phyloP scores from a whole-genome alignment of 441 rosid genomes.

The Gossypium lobatum region DNA sequence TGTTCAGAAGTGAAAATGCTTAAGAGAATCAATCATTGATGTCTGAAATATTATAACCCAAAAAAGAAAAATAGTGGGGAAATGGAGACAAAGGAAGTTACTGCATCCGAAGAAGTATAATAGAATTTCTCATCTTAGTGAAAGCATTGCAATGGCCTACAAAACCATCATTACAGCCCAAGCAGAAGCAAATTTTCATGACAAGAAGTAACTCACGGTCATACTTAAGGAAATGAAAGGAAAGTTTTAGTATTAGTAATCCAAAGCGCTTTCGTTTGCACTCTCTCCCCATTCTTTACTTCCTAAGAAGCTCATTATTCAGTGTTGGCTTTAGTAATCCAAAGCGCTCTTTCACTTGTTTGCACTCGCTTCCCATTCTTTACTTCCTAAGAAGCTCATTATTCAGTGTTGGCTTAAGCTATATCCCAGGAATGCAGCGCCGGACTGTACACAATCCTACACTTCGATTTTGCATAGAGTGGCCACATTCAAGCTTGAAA shows the following conservation, averaged over 20 bases:
- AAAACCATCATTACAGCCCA: neutral
- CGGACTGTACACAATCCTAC: neutral
- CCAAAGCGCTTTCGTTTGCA: neutral
- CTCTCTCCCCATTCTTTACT: neutral
- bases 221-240: neutral
- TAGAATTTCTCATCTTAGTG: neutral
- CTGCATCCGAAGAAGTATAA: neutral
- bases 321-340: too few relatives aligned
- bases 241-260: neutral
- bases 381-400: neutral
- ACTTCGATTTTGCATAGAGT: neutral
- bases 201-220: neutral
- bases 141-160: neutral
- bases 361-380: neutral
- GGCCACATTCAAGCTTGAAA: neutral
- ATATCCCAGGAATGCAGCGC: neutral
- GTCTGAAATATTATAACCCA: neutral
- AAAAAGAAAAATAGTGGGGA: neutral
- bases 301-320: neutral
- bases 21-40: neutral
- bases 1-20: conserved; percentile 19
- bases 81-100: neutral
- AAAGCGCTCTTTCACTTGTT: neutral
- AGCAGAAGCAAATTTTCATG: neutral
- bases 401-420: neutral